Base-by-base conservation (phyloP, 768 basidiomycete genomes). In the Trametes sanguinea region DNA sequence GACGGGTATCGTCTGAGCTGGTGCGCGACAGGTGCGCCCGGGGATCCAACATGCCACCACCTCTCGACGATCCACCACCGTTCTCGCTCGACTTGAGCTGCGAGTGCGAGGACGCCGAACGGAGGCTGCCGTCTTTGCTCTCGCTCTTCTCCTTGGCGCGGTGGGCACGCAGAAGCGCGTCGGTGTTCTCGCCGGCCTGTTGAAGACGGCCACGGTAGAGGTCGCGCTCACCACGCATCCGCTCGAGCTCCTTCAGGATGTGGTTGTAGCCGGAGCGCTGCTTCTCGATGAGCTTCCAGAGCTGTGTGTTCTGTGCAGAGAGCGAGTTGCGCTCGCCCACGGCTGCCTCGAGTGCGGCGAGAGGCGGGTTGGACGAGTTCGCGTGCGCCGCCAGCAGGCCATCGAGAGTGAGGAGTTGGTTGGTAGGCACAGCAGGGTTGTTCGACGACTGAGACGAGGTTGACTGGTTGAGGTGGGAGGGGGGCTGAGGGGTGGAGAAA, bases 271-370 rank as follows among this genome's bases (percentile, higher is more conserved):
- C 90, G 22, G 84, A 75, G 57, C 92, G 84, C 73, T 95, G 92
- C 73, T 94, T 95, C 81, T 95, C 93, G 71, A 96, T 88, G 64
- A 95, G 83, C 74, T 95, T 95, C 95, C 95, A 96, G 22, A 96
- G 85, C 76, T 95, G 93, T 14, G 87, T 77, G 72, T 96, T 96
- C 78, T 96, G 94, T 4, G 85, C 75, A 10, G 89, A 84, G 52
- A 95, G 84, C 43, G 78, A 75, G 70, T 95, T 96, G 65, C 94
- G 85, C 69, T 98, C 95, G 14, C 80, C 80, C 30, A 96, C 78
- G 7, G 87, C 85, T 60, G 86, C 83, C 29, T 94, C 92, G 32
- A 96, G 81, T 3, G 94, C 93, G 39, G 73, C 75, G 45, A 73
- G 72, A 46, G 66, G 79, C 43, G 86, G 86, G 74, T 87, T 83